phyloP scores from a whole-genome alignment of 495 filamentous ascomycete species.

The Xeromyces bisporus region DNA sequence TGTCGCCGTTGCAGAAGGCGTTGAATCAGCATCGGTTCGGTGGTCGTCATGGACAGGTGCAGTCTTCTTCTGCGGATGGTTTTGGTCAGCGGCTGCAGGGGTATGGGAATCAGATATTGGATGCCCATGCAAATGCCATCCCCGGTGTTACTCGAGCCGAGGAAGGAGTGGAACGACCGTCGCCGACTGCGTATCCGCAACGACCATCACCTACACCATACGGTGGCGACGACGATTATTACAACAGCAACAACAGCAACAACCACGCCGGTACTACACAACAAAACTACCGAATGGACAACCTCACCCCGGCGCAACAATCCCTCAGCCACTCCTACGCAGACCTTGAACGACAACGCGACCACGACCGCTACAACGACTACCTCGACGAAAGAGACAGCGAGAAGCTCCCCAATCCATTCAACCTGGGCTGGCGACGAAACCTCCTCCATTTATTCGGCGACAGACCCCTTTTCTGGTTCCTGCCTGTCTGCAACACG shows the following conservation, averaged over 20 bases:
- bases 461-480: constrained; percentile 49
- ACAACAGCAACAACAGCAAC: neutral
- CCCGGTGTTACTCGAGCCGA: constrained; percentile 63
- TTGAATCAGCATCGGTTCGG: constrained; percentile 45
- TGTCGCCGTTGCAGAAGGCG: constrained; percentile 54
- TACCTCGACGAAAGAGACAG: constrained; percentile 82
- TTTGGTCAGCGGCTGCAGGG: constrained; percentile 38
- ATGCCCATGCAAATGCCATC: constrained; percentile 70
- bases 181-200: constrained; percentile 13
- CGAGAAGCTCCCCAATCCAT: constrained; percentile 76
- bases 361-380: constrained; percentile 58
- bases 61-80: constrained; percentile 35
- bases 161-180: constrained; percentile 49
- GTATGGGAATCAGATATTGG: constrained; percentile 59
- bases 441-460: constrained; percentile 84
- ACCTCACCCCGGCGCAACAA: constrained; percentile 26
- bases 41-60: constrained; percentile 23
- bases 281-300: neutral
- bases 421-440: constrained; percentile 64
- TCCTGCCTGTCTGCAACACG: constrained; percentile 65
- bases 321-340: constrained; percentile 45
- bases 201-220: neutral
- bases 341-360: constrained; percentile 54
- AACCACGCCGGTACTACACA: too few species aligned
- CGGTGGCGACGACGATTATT: neutral